phyloP scores from a whole-genome alignment of 2,329 filamentous ascomycete species.

The Alternaria sp. region DNA sequence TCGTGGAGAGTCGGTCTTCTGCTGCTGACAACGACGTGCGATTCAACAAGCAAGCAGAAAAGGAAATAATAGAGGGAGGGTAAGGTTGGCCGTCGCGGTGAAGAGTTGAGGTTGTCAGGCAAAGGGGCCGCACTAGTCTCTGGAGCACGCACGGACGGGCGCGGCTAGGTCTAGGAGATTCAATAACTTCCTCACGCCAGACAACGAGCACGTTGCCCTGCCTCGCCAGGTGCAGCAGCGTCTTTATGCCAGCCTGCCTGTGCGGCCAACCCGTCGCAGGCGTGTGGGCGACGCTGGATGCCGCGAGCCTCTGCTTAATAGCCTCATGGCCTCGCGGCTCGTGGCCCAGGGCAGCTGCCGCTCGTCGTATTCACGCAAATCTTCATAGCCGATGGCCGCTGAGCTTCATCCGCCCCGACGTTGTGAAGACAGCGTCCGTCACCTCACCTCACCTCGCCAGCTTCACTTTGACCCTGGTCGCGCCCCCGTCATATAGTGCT shows the following conservation, averaged over 20 bases:
- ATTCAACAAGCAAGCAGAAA: slow-evolving; percentile 38
- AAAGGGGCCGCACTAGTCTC: slow-evolving; percentile 27
- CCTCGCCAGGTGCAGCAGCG: slow-evolving; percentile 3
- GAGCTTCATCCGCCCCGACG: slow-evolving; percentile 8
- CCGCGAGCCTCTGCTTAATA: background rate
- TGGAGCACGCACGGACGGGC: slow-evolving; percentile 19
- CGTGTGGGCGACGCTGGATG: background rate
- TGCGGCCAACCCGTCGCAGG: background rate
- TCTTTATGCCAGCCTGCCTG: background rate
- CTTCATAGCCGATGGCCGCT: slow-evolving; percentile 24
- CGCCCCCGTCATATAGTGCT: slow-evolving; percentile 17
- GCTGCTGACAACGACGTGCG: slow-evolving; percentile 30
- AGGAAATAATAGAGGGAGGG: slow-evolving; percentile 45
- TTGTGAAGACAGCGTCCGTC: slow-evolving; percentile 6
- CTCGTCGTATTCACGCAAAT: background rate
- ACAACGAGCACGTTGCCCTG: slow-evolving; percentile 12
- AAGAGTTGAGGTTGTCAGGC: slow-evolving; percentile 27
- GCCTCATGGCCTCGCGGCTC: background rate
- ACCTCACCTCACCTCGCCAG: slow-evolving; percentile 6
- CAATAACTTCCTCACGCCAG: slow-evolving; percentile 16
- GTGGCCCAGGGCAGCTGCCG: background rate
- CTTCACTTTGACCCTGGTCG: slow-evolving; percentile 19
- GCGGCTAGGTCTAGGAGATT: slow-evolving; percentile 12
- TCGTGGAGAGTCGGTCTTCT: slow-evolving; percentile 27
- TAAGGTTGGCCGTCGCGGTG: slow-evolving; percentile 32